Conservation (phyloP, 352 stramenopile species). For the Phytophthora fragariaefolia region DNA sequence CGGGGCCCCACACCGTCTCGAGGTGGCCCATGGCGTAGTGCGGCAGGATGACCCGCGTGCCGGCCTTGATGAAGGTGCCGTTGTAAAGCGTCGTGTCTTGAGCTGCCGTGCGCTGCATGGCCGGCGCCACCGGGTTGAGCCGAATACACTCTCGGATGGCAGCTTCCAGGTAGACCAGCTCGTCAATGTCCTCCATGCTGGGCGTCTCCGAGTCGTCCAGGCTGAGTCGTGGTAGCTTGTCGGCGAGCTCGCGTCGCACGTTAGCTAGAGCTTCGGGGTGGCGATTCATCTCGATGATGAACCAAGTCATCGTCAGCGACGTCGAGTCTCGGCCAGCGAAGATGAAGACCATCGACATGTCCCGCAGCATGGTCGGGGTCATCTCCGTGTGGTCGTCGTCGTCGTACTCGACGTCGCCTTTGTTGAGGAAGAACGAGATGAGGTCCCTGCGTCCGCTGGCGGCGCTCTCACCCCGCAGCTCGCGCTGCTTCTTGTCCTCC, state of each 20-base stretch:
- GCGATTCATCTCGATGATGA: constrained; percentile 75
- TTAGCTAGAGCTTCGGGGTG: constrained; percentile 47
- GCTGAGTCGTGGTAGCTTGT: constrained; percentile 53
- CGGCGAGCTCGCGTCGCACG: constrained; percentile 48
- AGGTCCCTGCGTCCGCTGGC: constrained; percentile 38
- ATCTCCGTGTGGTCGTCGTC: constrained; percentile 17
- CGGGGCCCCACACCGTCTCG: constrained; percentile 45
- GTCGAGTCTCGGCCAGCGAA: constrained; percentile 83
- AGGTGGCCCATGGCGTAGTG: constrained; percentile 67
- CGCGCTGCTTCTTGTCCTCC: constrained; percentile 8
- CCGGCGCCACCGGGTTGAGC: constrained; percentile 50
- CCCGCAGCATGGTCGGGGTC: constrained; percentile 48
- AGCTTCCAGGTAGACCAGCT: constrained; percentile 53
- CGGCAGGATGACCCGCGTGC: constrained; percentile 58
- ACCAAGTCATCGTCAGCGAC: constrained; percentile 73
- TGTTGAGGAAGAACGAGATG: constrained; percentile 52
- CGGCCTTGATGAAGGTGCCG: constrained; percentile 63
- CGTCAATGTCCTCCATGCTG: constrained; percentile 42
- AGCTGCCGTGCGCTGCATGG: constrained; percentile 43
- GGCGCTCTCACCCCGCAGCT: constrained; percentile 14
- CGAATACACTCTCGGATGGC: constrained; percentile 57
- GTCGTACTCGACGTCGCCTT: constrained; percentile 23
- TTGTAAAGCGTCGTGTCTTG: constrained; percentile 70
- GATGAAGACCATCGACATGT: constrained; percentile 83
- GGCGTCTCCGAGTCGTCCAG: constrained; percentile 20